These are phyloP conservation scores for Colletotrichum trifolii DNA, from an alignment of 2,329 filamentous ascomycete genomes.

Conservation along the genomic window DNA sequence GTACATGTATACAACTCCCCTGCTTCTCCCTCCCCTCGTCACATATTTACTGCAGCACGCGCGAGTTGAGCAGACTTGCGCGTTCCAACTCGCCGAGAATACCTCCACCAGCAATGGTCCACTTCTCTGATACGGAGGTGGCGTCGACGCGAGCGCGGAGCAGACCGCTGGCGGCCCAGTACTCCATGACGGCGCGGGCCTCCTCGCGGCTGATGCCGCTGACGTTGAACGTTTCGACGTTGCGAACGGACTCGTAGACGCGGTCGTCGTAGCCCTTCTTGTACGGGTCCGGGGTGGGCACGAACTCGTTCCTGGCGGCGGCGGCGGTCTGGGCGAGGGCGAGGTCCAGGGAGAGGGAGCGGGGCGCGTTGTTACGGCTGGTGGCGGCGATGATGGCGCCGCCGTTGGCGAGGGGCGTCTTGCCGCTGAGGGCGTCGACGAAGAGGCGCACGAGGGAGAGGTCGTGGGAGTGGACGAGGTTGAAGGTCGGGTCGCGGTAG, in stretches of 20 bases:
- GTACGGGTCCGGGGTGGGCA: slow-evolving; percentile 63
- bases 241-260: slow-evolving; percentile 63
- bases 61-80: slow-evolving; percentile 63
- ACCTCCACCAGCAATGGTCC: slow-evolving; percentile 84
- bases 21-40: no score
- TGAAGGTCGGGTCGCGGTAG: slow-evolving; percentile 78
- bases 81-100: slow-evolving; percentile 89
- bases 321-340: slow-evolving; percentile 69
- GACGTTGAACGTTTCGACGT: slow-evolving; percentile 66
- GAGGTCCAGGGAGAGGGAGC: slow-evolving; percentile 74
- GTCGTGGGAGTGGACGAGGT: slow-evolving; percentile 87
- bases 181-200: slow-evolving; percentile 85
- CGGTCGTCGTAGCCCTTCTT: slow-evolving; percentile 67
- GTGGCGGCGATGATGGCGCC: slow-evolving; percentile 82
- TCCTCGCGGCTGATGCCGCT: slow-evolving; percentile 79
- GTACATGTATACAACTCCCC: not conserved
- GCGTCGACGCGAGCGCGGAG: slow-evolving; percentile 78
- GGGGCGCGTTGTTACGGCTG: slow-evolving; percentile 76
- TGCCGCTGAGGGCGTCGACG: slow-evolving; percentile 75
- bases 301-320: slow-evolving; percentile 47
- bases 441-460: slow-evolving; percentile 81
- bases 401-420: slow-evolving; percentile 72
- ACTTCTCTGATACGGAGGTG: slow-evolving; percentile 79
- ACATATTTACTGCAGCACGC: slow-evolving; percentile 42
- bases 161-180: slow-evolving; percentile 89